Conservation (phyloP, 306 rosid genomes). For the Trifolium subterraneum region DNA sequence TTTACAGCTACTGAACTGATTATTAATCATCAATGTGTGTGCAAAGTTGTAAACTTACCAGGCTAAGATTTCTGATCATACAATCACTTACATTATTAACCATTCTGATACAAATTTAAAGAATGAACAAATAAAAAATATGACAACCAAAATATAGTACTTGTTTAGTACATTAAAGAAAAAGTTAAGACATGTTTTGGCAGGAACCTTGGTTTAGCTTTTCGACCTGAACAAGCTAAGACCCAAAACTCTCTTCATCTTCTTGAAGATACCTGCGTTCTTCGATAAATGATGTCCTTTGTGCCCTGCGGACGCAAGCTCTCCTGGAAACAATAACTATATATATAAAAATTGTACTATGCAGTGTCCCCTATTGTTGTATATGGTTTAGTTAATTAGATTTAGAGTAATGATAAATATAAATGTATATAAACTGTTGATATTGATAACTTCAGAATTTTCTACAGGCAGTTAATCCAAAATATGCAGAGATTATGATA, state of each 20-base stretch:
- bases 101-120: background rate
- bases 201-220: slow-evolving; percentile 28
- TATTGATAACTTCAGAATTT: background rate
- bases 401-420: background rate
- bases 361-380: background rate
- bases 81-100: background rate
- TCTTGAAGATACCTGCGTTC: slow-evolving; percentile 36
- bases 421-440: background rate
- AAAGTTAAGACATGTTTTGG: background rate
- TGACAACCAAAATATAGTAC: background rate
- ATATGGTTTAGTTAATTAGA: background rate
- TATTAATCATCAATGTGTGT: background rate
- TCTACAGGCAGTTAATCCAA: background rate
- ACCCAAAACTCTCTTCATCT: slow-evolving; percentile 48
- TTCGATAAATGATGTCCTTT: background rate
- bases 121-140: slow-evolving; percentile 37
- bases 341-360: background rate
- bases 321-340: slow-evolving; percentile 41
- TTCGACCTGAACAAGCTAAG: slow-evolving; percentile 47
- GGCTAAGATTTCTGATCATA: background rate
- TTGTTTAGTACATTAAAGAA: slow-evolving; percentile 14
- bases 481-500: background rate
- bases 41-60: background rate
- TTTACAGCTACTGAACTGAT: background rate
- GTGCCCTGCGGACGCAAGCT: slow-evolving; percentile 1